Evolutionary conservation across 495 filamentous ascomycete species (phyloP).

Genomic region (Filosporella fistucella): DNA sequence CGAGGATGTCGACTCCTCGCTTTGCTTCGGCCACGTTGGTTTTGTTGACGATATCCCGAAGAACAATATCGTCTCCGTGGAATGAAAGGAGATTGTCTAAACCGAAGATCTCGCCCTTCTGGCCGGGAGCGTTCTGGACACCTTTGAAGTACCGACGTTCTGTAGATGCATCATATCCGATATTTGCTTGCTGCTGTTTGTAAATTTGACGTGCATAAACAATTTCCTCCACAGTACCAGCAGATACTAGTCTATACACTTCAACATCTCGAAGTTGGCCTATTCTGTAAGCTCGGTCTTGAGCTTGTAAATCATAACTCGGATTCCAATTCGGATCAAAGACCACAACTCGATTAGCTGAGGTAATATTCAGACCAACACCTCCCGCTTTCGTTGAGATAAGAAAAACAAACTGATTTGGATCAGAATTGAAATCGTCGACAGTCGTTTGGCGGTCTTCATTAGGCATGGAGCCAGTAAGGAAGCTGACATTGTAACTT

Average conservation of each 20-base stretch:
- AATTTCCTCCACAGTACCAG: conserved; percentile 95
- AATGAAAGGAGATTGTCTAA: conserved; percentile 83
- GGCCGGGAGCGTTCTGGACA: conserved; percentile 77
- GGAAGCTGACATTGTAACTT: conserved; percentile 85
- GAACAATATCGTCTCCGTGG: conserved; percentile 70
- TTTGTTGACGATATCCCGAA: conserved; percentile 93
- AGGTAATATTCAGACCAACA: conserved; percentile 87
- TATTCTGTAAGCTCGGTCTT: conserved; percentile 95
- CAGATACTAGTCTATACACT: conserved; percentile 89
- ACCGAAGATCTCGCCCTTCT: conserved; percentile 95
- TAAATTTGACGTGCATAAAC: conserved; percentile 97
- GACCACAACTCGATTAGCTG: conserved; percentile 96
- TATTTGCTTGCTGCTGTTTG: conserved; percentile 98
- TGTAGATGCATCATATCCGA: conserved; percentile 87
- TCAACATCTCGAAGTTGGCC: conserved; percentile 92
- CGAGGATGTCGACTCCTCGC: conserved; percentile 75
- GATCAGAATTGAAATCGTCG: conserved; percentile 88
- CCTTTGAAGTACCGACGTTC: conserved; percentile 96
- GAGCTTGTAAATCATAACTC: conserved; percentile 76
- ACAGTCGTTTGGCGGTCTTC: conserved; percentile 78
- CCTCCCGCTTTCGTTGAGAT: conserved; percentile 86
- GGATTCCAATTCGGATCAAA: conserved; percentile 99
- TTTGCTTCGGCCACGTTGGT: conserved; percentile 94
- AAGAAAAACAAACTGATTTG: conserved; percentile 87
- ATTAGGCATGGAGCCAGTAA: conserved; percentile 85